Evolutionary conservation across 2,329 filamentous ascomycete species (phyloP), one percentile per base, ranked within the genome.

Genomic region (Sporothrix humicola): DNA sequence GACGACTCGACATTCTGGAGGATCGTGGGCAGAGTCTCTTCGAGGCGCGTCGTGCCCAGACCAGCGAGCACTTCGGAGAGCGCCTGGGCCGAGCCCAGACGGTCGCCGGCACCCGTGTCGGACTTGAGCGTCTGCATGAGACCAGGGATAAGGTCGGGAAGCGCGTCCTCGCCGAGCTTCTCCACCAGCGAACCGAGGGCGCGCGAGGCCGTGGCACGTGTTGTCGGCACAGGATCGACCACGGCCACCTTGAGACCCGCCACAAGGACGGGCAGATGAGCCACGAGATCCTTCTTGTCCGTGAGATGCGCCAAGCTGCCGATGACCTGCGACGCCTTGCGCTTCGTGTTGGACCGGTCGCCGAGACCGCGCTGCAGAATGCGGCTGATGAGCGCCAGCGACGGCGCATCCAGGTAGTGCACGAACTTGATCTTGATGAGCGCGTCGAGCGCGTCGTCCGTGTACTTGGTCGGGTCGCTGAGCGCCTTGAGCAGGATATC

Each of bases 371-470:
- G 93, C 82, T 99, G 95, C 50, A 99, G 86, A 78, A 99, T 98
- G 76, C 96, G 93, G 65, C 96, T 97, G 76, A 99, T 94, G 71
- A 99, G 88, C 23, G 96, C 96, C 78, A 99, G 86, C 1, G 97
- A 99, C 5, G 96, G 96, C 0, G 97, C 93, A 82, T 99, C 96
- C n/a, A 99, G 88, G 80, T 98, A 99, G 83, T 99, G 96, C 15
- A 98, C 91, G 80, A 99, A 99, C 68, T 94, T 94, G n/a, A 99
- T 93, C 84, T 97, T 98, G 85, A 99, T 98, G 74, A 99, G 88
- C 0, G 94, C 87, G 81, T 99, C 95, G 74, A 99, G 86, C 17
- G 96, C 96, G 77, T 97, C 93, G 79, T 99, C 95, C 0, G 97
- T 99, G 83, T 97, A 94, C 81, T 96, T 98, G 0, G 95, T 99